A percentile compares a stretch with the other conserved stretches of the same genome.
phyloP scores from a whole-genome alignment of 352 stramenopile genomes.

The Phytophthora agathidicida region DNA sequence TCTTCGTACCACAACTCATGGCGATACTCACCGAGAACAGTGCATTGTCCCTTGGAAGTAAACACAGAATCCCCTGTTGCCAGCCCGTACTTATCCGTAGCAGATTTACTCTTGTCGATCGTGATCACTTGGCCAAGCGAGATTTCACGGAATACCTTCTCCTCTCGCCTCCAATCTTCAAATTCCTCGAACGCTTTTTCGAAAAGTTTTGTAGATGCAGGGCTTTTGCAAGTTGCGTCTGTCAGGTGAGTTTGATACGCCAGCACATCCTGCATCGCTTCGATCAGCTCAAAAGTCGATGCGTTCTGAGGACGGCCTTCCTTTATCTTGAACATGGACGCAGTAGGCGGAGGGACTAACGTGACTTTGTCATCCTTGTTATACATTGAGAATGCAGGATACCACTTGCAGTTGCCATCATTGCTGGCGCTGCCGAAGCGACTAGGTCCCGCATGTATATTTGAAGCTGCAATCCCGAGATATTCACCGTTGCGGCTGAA shows the following conservation, averaged over 20 bases:
- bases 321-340: conserved; percentile 3
- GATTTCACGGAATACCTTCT: conserved; percentile 41
- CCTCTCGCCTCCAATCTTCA: conserved; percentile 29
- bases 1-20: conserved; percentile 79
- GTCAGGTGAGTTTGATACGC: conserved; percentile 24
- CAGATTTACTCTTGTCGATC: conserved; percentile 37
- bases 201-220: conserved; percentile 15
- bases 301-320: conserved; percentile 35
- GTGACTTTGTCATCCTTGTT: conserved; percentile 92
- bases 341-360: conserved; percentile 49
- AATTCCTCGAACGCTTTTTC: conserved; percentile 35
- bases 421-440: background rate
- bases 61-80: conserved; percentile 60
- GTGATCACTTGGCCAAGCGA: conserved; percentile 38
- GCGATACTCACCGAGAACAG: conserved; percentile 61
- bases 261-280: conserved; percentile 34
- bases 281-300: conserved; percentile 45
- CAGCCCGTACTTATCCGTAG: conserved; percentile 47
- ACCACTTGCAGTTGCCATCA: conserved; percentile 62
- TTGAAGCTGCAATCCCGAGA: conserved; percentile 82
- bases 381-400: conserved; percentile 91
- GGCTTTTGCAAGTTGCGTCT: background rate
- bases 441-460: conserved; percentile 44
- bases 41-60: conserved; percentile 59
- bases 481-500: conserved; percentile 90